Percentiles rank a stretch among this genome's conserved stretches.
phyloP scores from a whole-genome alignment of 345 rosid genomes.

The Syzygium oleosum region DNA sequence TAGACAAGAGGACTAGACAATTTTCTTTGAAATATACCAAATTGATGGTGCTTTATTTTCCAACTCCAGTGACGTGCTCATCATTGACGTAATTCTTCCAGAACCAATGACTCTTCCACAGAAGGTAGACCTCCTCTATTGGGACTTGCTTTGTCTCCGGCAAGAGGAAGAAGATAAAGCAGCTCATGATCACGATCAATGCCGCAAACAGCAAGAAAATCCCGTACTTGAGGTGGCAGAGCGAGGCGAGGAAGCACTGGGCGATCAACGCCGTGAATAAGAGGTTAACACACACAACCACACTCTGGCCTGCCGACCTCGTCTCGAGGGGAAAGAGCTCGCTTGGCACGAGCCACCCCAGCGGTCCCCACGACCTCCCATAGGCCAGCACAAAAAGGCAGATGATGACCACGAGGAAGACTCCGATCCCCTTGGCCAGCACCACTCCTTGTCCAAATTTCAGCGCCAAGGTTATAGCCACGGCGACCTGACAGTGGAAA shows the following conservation, averaged over 20 bases:
- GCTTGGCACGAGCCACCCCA: slow-evolving; percentile 94
- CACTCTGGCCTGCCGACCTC: slow-evolving; percentile 85
- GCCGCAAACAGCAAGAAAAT: slow-evolving; percentile 69
- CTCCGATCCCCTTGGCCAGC: slow-evolving; percentile 31
- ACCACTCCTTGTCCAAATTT: slow-evolving; percentile 54
- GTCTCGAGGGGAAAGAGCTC: slow-evolving; percentile 87
- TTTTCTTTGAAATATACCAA: background rate
- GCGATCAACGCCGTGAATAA: slow-evolving; percentile 80
- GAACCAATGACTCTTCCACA: slow-evolving; percentile 68
- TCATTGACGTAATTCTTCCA: slow-evolving; percentile 58
- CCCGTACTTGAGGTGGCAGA: slow-evolving; percentile 66
- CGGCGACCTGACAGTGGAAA: slow-evolving; percentile 25
- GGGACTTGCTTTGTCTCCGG: slow-evolving; percentile 94
- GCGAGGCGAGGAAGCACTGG: slow-evolving; percentile 63
- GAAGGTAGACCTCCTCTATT: slow-evolving; percentile 69
- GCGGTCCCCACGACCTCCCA: slow-evolving; percentile 94
- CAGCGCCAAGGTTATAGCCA: slow-evolving; percentile 54
- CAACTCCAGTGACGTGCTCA: background rate
- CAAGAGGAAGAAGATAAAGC: slow-evolving; percentile 65
- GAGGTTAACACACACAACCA: slow-evolving; percentile 76
- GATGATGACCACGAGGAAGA: slow-evolving; percentile 47
- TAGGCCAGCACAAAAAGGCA: slow-evolving; percentile 71
- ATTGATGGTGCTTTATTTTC: background rate
- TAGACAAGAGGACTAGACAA: background rate
- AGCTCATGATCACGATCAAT: slow-evolving; percentile 56